A percentile compares a stretch with the other conserved stretches of the same genome.
phyloP scores from a whole-genome alignment of 1,284 basidiomycete genomes.

The Moesziomyces parantarcticus region DNA sequence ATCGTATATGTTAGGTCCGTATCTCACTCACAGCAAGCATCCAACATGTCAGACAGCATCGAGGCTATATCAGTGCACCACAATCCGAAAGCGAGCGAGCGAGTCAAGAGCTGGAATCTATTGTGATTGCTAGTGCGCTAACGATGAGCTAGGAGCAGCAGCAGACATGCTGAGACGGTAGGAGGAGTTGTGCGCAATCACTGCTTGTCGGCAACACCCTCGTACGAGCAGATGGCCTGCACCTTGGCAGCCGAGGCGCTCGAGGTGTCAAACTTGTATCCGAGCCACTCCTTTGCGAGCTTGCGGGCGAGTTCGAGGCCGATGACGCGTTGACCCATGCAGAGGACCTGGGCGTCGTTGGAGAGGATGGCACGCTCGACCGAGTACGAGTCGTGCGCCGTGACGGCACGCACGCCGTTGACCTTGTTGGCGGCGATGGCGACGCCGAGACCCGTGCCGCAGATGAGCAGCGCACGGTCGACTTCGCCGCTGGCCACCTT shows the following conservation, averaged over 20 bases:
- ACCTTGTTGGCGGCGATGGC: slow-evolving; percentile 69
- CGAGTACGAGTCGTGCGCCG: slow-evolving; percentile 70
- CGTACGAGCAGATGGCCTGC: slow-evolving; percentile 65
- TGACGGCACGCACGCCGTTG: slow-evolving; percentile 69
- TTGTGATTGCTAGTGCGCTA: not conserved
- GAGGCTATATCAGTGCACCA: too few species aligned
- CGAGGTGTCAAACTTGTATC: slow-evolving; percentile 69
- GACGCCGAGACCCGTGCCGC: slow-evolving; percentile 70
- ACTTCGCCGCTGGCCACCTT: slow-evolving; percentile 69
- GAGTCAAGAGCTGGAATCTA: slow-evolving; percentile 9
- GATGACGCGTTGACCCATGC: slow-evolving; percentile 70
- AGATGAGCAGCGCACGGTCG: slow-evolving; percentile 70
- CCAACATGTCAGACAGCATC: too few species aligned
- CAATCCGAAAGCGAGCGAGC: too few species aligned
- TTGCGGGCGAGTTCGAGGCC: slow-evolving; percentile 69
- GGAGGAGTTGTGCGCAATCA: not conserved
- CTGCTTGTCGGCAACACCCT: slow-evolving; percentile 46
- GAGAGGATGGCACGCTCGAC: slow-evolving; percentile 70
- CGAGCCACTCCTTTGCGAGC: slow-evolving; percentile 69
- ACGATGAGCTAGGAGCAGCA: too few species aligned
- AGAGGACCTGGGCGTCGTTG: slow-evolving; percentile 70
- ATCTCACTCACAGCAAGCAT: too few species aligned
- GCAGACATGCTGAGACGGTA: too few species aligned
- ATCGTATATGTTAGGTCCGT: too few species aligned
- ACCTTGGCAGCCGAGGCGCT: slow-evolving; percentile 69